A percentile compares a stretch with the other conserved stretches of the same genome.
These are phyloP conservation scores for Arthrocladium fulminans DNA, from an alignment of 2,329 filamentous ascomycete species.

Conservation along the genomic window DNA sequence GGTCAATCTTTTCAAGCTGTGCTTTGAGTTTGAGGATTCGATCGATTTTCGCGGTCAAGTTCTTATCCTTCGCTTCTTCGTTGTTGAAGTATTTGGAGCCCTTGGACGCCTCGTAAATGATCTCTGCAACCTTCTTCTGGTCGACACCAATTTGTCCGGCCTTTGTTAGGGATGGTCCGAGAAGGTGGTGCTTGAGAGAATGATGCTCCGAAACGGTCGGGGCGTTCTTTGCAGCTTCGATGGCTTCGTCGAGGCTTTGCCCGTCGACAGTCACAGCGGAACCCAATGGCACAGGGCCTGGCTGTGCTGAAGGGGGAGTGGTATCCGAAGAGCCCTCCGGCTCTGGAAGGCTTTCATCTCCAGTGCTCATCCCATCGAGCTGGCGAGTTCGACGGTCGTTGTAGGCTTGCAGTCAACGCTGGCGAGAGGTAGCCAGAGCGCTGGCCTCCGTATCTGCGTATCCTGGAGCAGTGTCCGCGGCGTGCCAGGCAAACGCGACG, in stretches of 20 bases:
- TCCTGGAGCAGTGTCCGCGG: not conserved
- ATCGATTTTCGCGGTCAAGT: conserved; percentile 76
- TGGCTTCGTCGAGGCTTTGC: conserved; percentile 9
- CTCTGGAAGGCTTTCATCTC: conserved; percentile 2
- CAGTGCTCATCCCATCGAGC: conserved; percentile 7
- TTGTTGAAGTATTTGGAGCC: conserved; percentile 94
- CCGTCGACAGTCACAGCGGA: conserved; percentile 6
- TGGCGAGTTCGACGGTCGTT: not conserved
- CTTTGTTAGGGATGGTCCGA: conserved; percentile 88
- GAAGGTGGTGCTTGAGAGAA: conserved; percentile 78
- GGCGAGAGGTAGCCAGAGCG: not conserved
- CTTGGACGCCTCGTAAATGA: conserved; percentile 95
- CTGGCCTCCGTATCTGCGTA: not conserved
- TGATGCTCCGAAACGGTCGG: conserved; percentile 34
- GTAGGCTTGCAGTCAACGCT: not conserved
- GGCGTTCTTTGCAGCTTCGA: conserved; percentile 5
- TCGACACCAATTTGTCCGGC: conserved; percentile 90
- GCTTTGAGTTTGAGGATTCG: conserved; percentile 66
- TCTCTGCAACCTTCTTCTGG: conserved; percentile 85
- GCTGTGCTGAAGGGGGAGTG: not conserved
- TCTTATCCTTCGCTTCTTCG: conserved; percentile 73
- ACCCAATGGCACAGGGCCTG: conserved; percentile 1
- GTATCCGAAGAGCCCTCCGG: not conserved
- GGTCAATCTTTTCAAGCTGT: conserved; percentile 64
- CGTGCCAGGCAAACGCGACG: not conserved